phyloP scores from a whole-genome alignment of 192 early-diverging fungal genomes.

The Phlyctochytrium arcticum region DNA sequence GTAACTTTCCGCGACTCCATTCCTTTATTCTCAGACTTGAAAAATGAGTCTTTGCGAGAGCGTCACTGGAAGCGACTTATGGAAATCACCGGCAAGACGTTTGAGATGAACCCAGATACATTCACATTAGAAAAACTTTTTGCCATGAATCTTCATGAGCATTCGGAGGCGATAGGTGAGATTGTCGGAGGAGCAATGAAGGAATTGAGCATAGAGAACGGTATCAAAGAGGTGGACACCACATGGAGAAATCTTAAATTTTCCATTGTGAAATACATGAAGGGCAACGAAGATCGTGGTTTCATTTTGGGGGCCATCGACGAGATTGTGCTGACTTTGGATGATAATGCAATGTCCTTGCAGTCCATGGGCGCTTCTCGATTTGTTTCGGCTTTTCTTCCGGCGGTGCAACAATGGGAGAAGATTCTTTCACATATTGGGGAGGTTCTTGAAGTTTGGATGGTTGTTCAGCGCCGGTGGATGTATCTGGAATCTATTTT shows the following conservation, averaged over 20 bases:
- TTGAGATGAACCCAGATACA: slow-evolving; percentile 61
- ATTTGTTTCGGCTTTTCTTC: slow-evolving; percentile 52
- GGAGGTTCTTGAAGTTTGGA: slow-evolving; percentile 58
- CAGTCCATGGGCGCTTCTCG: slow-evolving; percentile 55
- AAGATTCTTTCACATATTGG: slow-evolving; percentile 54
- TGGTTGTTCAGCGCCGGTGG: slow-evolving; percentile 58
- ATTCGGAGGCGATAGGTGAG: slow-evolving; percentile 51
- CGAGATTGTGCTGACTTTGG: slow-evolving; percentile 50
- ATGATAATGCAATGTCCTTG: slow-evolving; percentile 56
- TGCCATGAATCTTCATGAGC: slow-evolving; percentile 53
- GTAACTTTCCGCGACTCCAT: slow-evolving; percentile 60
- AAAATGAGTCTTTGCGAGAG: slow-evolving; percentile 54
- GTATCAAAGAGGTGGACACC: slow-evolving; percentile 51
- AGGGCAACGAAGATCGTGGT: slow-evolving; percentile 59
- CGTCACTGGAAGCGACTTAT: slow-evolving; percentile 58
- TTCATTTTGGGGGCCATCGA: slow-evolving; percentile 57
- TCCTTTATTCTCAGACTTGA: slow-evolving; percentile 54
- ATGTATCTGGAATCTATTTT: slow-evolving; percentile 63
- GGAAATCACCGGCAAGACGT: slow-evolving; percentile 55
- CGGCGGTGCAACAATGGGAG: slow-evolving; percentile 59
- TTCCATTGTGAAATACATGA: slow-evolving; percentile 53
- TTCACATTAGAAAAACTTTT: slow-evolving; percentile 56
- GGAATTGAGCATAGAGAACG: slow-evolving; percentile 58
- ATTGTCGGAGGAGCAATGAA: slow-evolving; percentile 57
- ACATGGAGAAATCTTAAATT: slow-evolving; percentile 54